Conservation (phyloP, 2,329 filamentous ascomycete species). For the Colletotrichum musae region DNA sequence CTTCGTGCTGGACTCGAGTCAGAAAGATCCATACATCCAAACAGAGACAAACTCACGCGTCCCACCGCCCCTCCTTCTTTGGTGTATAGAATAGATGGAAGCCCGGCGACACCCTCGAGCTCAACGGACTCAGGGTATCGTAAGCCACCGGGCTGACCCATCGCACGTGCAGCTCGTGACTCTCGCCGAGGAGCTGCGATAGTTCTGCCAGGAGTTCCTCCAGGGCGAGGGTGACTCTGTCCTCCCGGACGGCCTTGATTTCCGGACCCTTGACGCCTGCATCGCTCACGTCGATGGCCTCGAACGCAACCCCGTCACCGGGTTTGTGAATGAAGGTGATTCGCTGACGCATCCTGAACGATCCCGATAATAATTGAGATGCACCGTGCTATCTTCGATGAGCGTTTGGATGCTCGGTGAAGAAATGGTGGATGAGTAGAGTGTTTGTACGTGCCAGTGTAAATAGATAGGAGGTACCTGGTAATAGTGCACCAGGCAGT, state of each 20-base stretch:
- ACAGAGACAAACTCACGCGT: conserved; percentile 44
- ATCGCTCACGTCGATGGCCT: conserved; percentile 70
- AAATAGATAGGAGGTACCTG: too few relatives aligned
- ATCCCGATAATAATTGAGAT: not conserved
- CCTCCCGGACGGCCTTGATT: conserved; percentile 80
- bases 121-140: conserved; percentile 76
- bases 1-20: conserved; percentile 53
- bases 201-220: conserved; percentile 82
- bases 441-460: conserved; percentile 1
- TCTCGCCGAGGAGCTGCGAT: conserved; percentile 71
- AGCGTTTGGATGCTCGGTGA: conserved; percentile 21
- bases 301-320: conserved; percentile 75
- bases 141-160: conserved; percentile 77
- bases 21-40: not conserved
- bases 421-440: conserved; percentile 13
- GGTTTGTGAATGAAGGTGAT: conserved; percentile 82
- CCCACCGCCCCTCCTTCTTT: conserved; percentile 49
- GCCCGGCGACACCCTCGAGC: conserved; percentile 82
- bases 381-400: conserved; percentile 6
- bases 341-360: conserved; percentile 77
- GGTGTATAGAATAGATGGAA: conserved; percentile 86
- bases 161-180: conserved; percentile 82
- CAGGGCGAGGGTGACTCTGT: conserved; percentile 80
- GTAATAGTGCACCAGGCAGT: too few relatives aligned
- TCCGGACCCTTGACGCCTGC: conserved; percentile 68